Percentiles rank a stretch among this genome's conserved stretches.
Evolutionary conservation across 345 rosid species (phyloP).

Genomic region (Firmiana major): DNA sequence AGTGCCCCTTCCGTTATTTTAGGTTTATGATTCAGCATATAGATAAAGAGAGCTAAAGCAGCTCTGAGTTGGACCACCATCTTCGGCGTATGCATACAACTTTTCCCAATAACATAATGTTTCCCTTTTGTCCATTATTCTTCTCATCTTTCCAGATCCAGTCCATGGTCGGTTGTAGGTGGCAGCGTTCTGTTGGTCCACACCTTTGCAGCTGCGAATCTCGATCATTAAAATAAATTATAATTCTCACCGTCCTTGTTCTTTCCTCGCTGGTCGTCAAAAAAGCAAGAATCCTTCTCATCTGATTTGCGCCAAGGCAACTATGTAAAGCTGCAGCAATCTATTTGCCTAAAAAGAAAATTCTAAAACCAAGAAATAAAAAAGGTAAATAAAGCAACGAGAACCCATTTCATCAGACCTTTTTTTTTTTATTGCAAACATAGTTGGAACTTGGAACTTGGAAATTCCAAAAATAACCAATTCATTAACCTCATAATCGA

Average conservation of each 20-base stretch:
- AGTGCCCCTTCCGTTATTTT: background rate
- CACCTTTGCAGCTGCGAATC: background rate
- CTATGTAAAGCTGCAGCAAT: background rate
- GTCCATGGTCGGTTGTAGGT: slow-evolving; percentile 6
- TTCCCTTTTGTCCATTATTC: background rate
- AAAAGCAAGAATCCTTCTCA: background rate
- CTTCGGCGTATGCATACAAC: background rate
- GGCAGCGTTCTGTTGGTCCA: background rate
- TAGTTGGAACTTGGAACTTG: background rate
- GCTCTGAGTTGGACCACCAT: background rate
- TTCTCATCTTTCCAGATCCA: background rate
- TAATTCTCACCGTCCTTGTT: background rate
- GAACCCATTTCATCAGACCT: background rate
- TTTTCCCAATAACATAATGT: background rate
- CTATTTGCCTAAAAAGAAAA: background rate
- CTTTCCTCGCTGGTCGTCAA: background rate
- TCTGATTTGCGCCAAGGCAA: background rate
- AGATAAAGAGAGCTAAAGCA: background rate
- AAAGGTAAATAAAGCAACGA: background rate
- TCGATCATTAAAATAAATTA: background rate
- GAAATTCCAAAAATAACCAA: background rate
- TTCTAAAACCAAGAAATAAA: background rate
- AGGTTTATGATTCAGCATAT: background rate
- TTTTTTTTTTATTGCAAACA: background rate
- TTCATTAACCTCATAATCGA: too few relatives aligned